Evolutionary conservation across 2,329 filamentous ascomycete genomes (phyloP), one percentile per base, ranked within the genome.

Genomic region (Trichoderma simmonsii): DNA sequence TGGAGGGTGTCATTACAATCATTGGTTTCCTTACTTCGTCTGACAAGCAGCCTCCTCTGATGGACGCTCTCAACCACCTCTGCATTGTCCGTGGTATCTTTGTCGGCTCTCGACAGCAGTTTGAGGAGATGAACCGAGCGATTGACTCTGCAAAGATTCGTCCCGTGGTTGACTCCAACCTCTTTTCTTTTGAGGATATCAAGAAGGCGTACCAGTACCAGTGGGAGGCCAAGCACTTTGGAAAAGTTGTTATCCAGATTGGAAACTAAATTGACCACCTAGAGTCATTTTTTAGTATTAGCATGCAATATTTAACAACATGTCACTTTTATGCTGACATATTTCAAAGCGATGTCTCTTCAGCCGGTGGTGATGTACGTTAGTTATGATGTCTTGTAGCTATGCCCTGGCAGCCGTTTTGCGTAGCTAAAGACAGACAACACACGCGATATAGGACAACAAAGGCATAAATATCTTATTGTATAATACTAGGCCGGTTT

Each of bases 91-190:
- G 83, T 30, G 83, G 82, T 18, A 63, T 85, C 1, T 78, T 81
- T 73, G 80, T 81, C 2, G 84, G 84, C 1, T 83, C 73, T 66
- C 77, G 81, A 28, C 48, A 77, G 3, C 80, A 83, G 75, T 82
- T 85, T 76, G 82, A 85, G 74, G 83, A 84, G 6, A 85, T 85
- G 80, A 81, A 81, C 60, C 75, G 79, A 12, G 81, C 82, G 12
- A 82, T 86, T 71, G 83, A 84, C 70, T 80, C 76, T 5, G 82
- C 82, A 60, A 82, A 84, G n/a, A 82, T 77, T 11, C 82, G 83
- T 6, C 83, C 84, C 9, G 78, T 85, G 11, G 74, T 86, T 62
- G 83, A 85, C 75, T 72, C 77, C 11, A 82, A 80, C 73, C 75
- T 82, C 8, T 85, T 85, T 72, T 76, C 59, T 5, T 73, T 85